These are phyloP conservation scores for Miscanthus lutarioriparius DNA, from an alignment of 176 grass and related monocot species.

Conservation along the genomic window DNA sequence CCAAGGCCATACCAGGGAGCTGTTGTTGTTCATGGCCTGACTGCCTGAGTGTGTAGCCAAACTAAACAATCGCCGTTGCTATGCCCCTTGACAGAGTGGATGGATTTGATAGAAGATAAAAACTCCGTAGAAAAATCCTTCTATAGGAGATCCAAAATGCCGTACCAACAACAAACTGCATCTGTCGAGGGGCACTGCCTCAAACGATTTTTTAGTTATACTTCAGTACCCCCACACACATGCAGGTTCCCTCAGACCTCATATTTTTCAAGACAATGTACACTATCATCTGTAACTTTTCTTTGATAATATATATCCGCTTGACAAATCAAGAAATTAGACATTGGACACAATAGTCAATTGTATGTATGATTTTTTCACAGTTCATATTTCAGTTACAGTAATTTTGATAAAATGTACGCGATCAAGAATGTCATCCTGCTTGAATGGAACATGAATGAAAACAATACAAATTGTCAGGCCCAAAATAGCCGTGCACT, in stretches of 20 bases:
- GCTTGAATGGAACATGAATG: neutral
- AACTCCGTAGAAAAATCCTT: neutral
- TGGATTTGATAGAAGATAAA: neutral
- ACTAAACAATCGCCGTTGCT: neutral
- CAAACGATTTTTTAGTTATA: neutral
- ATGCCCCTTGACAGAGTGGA: neutral
- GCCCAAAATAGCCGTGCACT: neutral
- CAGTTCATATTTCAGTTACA: neutral
- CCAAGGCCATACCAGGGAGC: neutral
- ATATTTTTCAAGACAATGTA: neutral
- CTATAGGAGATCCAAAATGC: neutral
- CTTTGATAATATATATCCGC: neutral
- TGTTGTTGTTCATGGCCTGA: neutral
- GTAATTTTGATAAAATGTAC: neutral
- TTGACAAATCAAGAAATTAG: neutral
- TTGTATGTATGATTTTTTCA: neutral
- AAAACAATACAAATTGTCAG: neutral
- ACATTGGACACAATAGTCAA: neutral
- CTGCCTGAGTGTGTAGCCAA: neutral
- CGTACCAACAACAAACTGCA: neutral
- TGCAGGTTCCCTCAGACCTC: neutral
- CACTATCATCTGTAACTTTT: neutral
- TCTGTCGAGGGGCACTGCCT: neutral
- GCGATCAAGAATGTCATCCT: neutral
- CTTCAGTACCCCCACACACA: neutral